Conservation (phyloP, 306 rosid species). For the Begonia loranthoides region DNA sequence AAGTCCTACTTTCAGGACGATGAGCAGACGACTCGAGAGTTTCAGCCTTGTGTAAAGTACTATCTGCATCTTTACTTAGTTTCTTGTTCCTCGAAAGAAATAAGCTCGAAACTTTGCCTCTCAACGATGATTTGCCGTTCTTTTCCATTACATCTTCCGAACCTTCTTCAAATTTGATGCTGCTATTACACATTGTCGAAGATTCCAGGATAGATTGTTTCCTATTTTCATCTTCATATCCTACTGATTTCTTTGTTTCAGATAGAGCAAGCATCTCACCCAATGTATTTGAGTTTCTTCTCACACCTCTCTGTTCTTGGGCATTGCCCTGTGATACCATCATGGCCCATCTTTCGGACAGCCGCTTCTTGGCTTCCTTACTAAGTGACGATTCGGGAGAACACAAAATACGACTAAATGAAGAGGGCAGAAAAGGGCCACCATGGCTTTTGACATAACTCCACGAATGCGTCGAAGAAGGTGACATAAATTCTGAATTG, state of each 20-base stretch:
- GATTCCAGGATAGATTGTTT: slow-evolving; percentile 45
- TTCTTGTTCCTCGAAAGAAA: slow-evolving; percentile 75
- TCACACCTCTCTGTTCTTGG: slow-evolving; percentile 40
- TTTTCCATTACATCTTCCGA: slow-evolving; percentile 38
- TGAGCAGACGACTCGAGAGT: slow-evolving; percentile 15
- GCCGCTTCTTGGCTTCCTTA: slow-evolving; percentile 92
- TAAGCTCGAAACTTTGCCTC: slow-evolving; percentile 78
- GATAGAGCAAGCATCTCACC: slow-evolving; percentile 94
- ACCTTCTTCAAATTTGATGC: slow-evolving; percentile 26
- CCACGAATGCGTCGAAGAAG: slow-evolving; percentile 71
- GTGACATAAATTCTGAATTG: slow-evolving; percentile 63
- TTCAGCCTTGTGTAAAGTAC: slow-evolving; percentile 21
- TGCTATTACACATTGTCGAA: slow-evolving; percentile 28
- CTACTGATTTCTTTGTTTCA: slow-evolving; percentile 36
- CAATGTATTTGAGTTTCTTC: slow-evolving; percentile 62
- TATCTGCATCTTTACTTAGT: slow-evolving; percentile 43
- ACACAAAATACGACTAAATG: slow-evolving; percentile 51
- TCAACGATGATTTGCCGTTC: slow-evolving; percentile 54
- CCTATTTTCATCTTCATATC: slow-evolving; percentile 24
- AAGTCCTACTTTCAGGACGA: slow-evolving; percentile 17
- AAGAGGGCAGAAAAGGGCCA: slow-evolving; percentile 56
- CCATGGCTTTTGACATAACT: slow-evolving; percentile 42
- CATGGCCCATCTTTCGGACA: slow-evolving; percentile 86
- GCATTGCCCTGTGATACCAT: slow-evolving; percentile 39
- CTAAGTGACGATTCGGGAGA: slow-evolving; percentile 87